Evolutionary conservation across 768 basidiomycete genomes (phyloP), one percentile per base, ranked within the genome.

Genomic region (Leccinum pellstonianum): DNA sequence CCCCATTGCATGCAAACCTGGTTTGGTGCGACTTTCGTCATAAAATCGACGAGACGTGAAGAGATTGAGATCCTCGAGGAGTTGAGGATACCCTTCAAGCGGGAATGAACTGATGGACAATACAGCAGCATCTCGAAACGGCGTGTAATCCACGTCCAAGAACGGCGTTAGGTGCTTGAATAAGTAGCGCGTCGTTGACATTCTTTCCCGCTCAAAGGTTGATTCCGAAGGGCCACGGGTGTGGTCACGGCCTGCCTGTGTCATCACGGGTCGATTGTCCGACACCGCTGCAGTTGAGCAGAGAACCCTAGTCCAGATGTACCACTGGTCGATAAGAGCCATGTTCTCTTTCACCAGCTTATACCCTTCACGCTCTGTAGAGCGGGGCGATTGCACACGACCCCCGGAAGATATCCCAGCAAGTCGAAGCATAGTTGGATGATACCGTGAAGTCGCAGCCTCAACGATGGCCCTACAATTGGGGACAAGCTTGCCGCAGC

Each of bases 41-140:
- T 92, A 91, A 63, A 95, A 85, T 64, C 94, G 91, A 21, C 90
- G 84, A 35, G 87, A 85, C 2, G 90, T 84, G 52, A 96, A 84
- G 5, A 86, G 80, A 60, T 87, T 88, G 33, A 97, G 81, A 61
- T 94, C 91, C 64, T 95, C 93, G 17, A 95, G 77, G 21, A 97
- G 79, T 33, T 90, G 86, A 10, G 88, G 84, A 71, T 95, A 94
- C 1, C 85, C 86, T 63, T 77, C 81, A 11, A 85, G 79, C 5
- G 91, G 91, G 64, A 96, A 90, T 25, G 90, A 86, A 67, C 94
- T 95, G 69, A 98, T 90, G 59, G 93, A 92, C 38, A 91, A 77
- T 10, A 95, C 92, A 12, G 91, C 92, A 0, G 89, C 86, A 69
- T 95, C 91, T 55, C 93, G 86, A 72, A 95, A 95, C 10, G 83